Evolutionary conservation across 2,329 filamentous ascomycete species (phyloP).

Genomic region (Calonectria hongkongensis): DNA sequence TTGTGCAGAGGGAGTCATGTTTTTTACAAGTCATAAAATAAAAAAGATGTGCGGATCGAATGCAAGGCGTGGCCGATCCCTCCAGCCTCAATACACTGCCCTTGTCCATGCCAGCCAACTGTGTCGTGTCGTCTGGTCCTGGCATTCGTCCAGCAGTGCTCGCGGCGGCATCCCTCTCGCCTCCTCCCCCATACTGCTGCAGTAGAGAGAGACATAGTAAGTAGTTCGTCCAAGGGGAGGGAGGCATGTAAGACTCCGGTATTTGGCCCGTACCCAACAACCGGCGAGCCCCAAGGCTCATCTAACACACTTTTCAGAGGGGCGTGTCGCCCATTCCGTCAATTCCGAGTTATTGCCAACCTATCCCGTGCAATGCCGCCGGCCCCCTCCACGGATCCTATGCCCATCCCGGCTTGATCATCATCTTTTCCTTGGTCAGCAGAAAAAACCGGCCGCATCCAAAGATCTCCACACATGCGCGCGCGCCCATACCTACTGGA

Average conservation of each 20-base stretch:
- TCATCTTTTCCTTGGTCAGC: slow-evolving; percentile 45
- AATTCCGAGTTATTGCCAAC: slow-evolving; percentile 39
- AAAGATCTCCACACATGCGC: slow-evolving; percentile 22
- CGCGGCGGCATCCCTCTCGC: slow-evolving; percentile 10
- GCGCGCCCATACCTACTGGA: neutral
- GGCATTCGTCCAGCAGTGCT: neutral
- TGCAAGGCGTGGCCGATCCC: slow-evolving; percentile 9
- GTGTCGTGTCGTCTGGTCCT: neutral
- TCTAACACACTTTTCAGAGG: slow-evolving; percentile 23
- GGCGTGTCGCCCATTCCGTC: slow-evolving; percentile 35
- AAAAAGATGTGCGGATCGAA: neutral
- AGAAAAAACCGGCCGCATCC: slow-evolving; percentile 24
- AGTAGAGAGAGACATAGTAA: neutral
- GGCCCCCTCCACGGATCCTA: slow-evolving; percentile 38
- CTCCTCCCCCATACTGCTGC: neutral
- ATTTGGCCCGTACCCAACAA: neutral
- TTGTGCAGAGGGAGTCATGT: neutral
- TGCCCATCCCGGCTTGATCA: slow-evolving; percentile 48
- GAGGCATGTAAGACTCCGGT: slow-evolving; percentile 5
- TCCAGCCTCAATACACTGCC: slow-evolving; percentile 27
- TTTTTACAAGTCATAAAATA: neutral
- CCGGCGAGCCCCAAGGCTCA: slow-evolving; percentile 18
- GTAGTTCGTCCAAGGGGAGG: neutral
- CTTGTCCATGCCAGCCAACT: slow-evolving; percentile 44
- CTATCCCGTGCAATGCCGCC: slow-evolving; percentile 29